Base-by-base conservation (phyloP, 768 basidiomycete genomes). In the Austroboletus festivus region DNA sequence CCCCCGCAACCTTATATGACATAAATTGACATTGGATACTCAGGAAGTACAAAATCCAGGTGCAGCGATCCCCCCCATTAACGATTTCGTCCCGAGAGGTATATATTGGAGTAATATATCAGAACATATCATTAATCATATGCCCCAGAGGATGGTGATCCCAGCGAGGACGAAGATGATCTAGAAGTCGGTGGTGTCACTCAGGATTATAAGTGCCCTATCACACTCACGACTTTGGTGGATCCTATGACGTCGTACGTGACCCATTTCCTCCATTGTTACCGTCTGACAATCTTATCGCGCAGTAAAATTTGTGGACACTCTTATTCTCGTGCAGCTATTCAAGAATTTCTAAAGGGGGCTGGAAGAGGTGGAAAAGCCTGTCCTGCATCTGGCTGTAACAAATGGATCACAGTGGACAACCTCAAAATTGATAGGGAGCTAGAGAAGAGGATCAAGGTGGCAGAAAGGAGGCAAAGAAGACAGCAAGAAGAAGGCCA, bases 101-200 rank as follows among this genome's bases (percentile, higher is more conserved):
- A 55, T 51, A 24, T 31, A 28, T n/a, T 2, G n/a, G 12, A 31
- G 20, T 6, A 5, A 4, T 19, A 23, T 19, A 23, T 26, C 2
- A 23, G 8, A 5, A 4, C 18, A 23, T 20, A 23, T 30, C 2
- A 8, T n/a, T 34, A 52, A 31, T 39, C 39, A 20, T 38, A 8
- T 34, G 34, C 11, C 30, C 13, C 39, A 93, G 92, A 93, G 78
- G 75, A 79, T 35, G 89, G 82, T 10, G 90, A 92, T 53, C 82
- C 78, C 24, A 89, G 86, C 46, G 89, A 89, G 48, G 83, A 84
- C 44, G 93, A 94, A 26, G 89, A 93, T 44, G 94, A 96, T 12
- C 68, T 98, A 26, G 86, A 93, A 67, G 73, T 95, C 42, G 94
- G 94, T 44, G 93, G 91, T 21, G 77, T 84, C 23, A 86, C 83